phyloP scores from a whole-genome alignment of 345 rosid genomes.

The Citrus hindsii region DNA sequence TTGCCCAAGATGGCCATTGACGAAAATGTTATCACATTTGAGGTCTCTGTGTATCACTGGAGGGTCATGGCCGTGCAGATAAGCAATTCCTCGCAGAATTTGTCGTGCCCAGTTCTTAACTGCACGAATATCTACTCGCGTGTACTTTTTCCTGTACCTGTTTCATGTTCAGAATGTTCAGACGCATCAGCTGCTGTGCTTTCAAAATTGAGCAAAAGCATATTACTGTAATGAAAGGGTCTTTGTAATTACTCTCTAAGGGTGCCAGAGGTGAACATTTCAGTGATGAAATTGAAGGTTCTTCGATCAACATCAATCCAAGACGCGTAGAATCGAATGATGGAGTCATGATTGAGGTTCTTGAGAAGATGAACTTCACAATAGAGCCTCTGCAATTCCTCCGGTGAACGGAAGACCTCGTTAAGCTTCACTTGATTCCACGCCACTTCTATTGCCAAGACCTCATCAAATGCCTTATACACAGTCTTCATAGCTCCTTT shows the following conservation, averaged over 20 bases:
- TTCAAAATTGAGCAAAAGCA: not conserved
- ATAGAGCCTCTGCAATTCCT: slow-evolving; percentile 77
- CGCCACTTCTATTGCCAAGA: slow-evolving; percentile 88
- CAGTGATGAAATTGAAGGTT: slow-evolving; percentile 93
- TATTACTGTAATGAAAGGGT: not conserved
- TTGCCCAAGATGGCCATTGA: slow-evolving; percentile 93
- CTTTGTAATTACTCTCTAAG: slow-evolving; percentile 58
- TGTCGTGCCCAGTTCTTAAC: slow-evolving; percentile 91
- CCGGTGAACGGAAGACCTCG: slow-evolving; percentile 71
- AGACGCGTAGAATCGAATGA: slow-evolving; percentile 60
- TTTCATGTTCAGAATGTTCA: not conserved
- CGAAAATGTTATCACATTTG: slow-evolving; percentile 89
- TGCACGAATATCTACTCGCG: slow-evolving; percentile 59
- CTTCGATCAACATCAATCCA: slow-evolving; percentile 77
- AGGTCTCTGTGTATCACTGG: slow-evolving; percentile 95
- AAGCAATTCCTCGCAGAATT: slow-evolving; percentile 68
- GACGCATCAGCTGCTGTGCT: not conserved
- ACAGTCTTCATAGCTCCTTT: slow-evolving; percentile 96
- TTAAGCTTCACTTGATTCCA: slow-evolving; percentile 90
- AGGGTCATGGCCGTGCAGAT: slow-evolving; percentile 77
- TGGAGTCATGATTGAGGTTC: slow-evolving; percentile 69
- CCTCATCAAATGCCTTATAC: slow-evolving; percentile 84
- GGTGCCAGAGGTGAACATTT: slow-evolving; percentile 92
- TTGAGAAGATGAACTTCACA: slow-evolving; percentile 92
- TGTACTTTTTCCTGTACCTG: slow-evolving; percentile 76